Evolutionary conservation across 148 eudicot genomes (phyloP).

Genomic region (Rhododendron williamsianum): DNA sequence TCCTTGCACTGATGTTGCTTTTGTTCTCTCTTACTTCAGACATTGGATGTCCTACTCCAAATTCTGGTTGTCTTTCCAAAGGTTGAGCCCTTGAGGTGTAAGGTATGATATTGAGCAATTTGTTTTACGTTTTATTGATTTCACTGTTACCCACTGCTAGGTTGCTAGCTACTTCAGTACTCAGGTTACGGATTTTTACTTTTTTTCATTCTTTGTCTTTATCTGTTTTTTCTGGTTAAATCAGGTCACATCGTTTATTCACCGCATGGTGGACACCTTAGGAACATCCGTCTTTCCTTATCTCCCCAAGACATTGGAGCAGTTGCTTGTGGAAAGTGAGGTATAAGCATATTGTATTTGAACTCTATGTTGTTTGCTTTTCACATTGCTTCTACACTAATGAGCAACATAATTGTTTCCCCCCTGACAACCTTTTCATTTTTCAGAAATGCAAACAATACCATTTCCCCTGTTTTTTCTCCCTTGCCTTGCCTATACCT

Average conservation of each 20-base stretch:
- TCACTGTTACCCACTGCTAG: slow-evolving; percentile 7
- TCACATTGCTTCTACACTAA: too few species aligned
- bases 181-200: not conserved
- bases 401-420: not conserved
- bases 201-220: not conserved
- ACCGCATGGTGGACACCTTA: slow-evolving; percentile 92
- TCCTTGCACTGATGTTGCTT: slow-evolving; percentile 10
- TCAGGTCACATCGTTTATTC: slow-evolving; percentile 89
- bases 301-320: slow-evolving; percentile 85
- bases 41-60: slow-evolving; percentile 87
- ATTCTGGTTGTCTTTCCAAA: slow-evolving; percentile 73
- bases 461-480: not conserved
- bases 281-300: slow-evolving; percentile 85
- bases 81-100: slow-evolving; percentile 71
- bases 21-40: slow-evolving; percentile 39
- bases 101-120: slow-evolving; percentile 46
- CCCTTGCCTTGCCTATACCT: not conserved
- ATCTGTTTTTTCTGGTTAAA: not conserved
- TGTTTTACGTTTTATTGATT: slow-evolving; percentile 5
- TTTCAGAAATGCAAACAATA: not conserved
- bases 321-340: slow-evolving; percentile 84
- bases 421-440: not conserved
- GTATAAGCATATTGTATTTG: slow-evolving; percentile 27
- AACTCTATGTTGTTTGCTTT: not conserved
- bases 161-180: slow-evolving; percentile 6